Evolutionary conservation across 148 eudicot species (phyloP).

Genomic region (Rhododendron molle): DNA sequence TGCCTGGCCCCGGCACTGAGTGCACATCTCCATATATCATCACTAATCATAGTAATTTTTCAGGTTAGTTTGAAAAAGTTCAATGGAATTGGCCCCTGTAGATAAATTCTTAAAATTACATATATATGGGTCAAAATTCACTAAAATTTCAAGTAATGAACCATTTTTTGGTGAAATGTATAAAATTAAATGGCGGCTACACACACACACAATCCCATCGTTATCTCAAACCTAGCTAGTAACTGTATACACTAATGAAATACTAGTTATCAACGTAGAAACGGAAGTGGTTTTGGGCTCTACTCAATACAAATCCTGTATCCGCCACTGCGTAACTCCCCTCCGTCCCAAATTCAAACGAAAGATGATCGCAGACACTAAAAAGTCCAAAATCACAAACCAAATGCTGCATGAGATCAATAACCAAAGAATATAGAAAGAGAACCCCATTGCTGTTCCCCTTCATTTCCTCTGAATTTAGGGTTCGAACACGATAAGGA

Average conservation of each 20-base stretch:
- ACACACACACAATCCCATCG: background rate
- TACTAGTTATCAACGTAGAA: background rate
- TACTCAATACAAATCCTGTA: background rate
- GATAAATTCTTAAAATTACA: too few species aligned
- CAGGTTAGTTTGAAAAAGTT: background rate
- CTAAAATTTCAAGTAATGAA: background rate
- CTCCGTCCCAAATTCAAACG: too few species aligned
- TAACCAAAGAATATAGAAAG: background rate
- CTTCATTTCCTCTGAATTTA: background rate
- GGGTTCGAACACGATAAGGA: background rate
- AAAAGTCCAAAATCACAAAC: background rate
- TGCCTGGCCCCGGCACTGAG: background rate
- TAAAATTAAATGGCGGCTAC: background rate
- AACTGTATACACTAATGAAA: background rate
- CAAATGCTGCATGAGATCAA: background rate
- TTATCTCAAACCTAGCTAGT: background rate
- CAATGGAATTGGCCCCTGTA: background rate
- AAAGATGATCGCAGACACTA: background rate
- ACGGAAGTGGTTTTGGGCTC: background rate
- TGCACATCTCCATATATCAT: background rate
- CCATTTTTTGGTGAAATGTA: background rate
- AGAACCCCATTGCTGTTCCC: background rate
- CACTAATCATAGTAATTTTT: background rate
- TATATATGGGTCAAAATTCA: background rate
- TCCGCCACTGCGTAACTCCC: too few species aligned